These are phyloP conservation scores for Halteria grandinella DNA, from an alignment of 73 alveolate genomes.

Conservation along the genomic window DNA sequence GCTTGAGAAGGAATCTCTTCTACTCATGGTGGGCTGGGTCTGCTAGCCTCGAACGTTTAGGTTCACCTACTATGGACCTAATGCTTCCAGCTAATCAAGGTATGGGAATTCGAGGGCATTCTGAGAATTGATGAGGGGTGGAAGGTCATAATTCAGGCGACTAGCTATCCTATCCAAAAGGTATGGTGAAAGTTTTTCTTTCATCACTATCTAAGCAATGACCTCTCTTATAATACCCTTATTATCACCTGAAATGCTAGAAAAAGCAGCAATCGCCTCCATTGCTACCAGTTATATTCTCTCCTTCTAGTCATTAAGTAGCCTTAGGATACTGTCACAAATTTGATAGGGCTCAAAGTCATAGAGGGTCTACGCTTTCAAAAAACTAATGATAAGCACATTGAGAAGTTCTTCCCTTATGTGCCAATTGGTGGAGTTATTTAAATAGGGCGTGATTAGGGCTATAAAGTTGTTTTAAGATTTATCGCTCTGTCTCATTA, in stretches of 20 bases:
- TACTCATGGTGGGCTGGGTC: constrained; percentile 11
- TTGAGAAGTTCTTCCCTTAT: constrained; percentile 34
- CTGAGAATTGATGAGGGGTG: constrained; percentile 11
- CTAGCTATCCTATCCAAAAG: constrained; percentile 23
- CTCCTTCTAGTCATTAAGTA: constrained; percentile 25
- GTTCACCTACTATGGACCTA: too few relatives aligned
- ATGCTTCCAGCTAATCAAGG: not conserved
- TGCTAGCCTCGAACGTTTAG: too few relatives aligned
- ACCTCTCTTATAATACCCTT: constrained; percentile 21
- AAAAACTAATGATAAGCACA: constrained; percentile 10
- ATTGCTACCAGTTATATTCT: constrained; percentile 13
- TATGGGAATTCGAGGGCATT: constrained; percentile 30
- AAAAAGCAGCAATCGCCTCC: constrained; percentile 28
- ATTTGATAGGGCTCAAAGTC: constrained; percentile 35
- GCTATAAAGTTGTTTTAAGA: constrained; percentile 2
- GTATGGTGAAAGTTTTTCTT: not conserved
- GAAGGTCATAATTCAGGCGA: not conserved
- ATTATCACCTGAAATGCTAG: constrained; percentile 25
- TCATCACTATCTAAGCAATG: constrained; percentile 4
- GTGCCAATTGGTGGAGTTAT: constrained; percentile 43
- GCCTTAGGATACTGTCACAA: constrained; percentile 2
- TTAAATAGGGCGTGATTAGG: constrained; percentile 22
- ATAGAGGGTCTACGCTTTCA: constrained; percentile 22
- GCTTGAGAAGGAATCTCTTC: constrained; percentile 25
- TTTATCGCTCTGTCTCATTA: constrained; percentile 33